These are phyloP conservation scores for Phialocephala subalpina DNA, from an alignment of 2,329 filamentous ascomycete species.

Conservation along the genomic window DNA sequence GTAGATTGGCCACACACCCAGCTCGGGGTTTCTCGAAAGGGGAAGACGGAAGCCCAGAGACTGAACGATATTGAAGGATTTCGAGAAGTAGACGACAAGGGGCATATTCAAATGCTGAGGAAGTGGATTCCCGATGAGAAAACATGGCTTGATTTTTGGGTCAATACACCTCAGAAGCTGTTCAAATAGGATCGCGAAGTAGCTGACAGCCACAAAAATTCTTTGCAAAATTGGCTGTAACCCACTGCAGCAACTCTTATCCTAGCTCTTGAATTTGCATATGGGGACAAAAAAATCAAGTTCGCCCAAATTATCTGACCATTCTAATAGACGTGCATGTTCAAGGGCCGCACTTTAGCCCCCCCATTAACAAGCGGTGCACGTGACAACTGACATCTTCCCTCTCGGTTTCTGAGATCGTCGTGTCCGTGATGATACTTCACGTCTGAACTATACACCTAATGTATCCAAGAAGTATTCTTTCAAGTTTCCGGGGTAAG, in stretches of 20 bases:
- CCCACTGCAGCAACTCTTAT: not conserved
- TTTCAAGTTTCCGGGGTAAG: not conserved
- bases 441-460: not conserved
- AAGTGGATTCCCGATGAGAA: slow-evolving; percentile 4
- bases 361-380: not conserved
- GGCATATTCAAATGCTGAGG: not conserved
- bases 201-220: not conserved
- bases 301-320: not conserved
- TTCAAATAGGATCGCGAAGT: not conserved
- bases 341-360: not conserved
- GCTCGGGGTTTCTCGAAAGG: not conserved
- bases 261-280: not conserved
- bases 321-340: not conserved
- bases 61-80: slow-evolving; percentile 7
- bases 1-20: slow-evolving; percentile 7
- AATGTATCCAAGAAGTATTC: not conserved
- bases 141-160: slow-evolving; percentile 7
- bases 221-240: not conserved
- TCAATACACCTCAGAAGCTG: slow-evolving; percentile 2
- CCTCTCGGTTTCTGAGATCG: not conserved
- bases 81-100: slow-evolving; percentile 5
- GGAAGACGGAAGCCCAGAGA: slow-evolving; percentile 4
- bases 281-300: not conserved
- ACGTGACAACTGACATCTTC: not conserved
- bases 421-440: not conserved